These are phyloP conservation scores for Colletotrichum nymphaeae DNA, from an alignment of 2,329 filamentous ascomycete genomes.

Conservation along the genomic window DNA sequence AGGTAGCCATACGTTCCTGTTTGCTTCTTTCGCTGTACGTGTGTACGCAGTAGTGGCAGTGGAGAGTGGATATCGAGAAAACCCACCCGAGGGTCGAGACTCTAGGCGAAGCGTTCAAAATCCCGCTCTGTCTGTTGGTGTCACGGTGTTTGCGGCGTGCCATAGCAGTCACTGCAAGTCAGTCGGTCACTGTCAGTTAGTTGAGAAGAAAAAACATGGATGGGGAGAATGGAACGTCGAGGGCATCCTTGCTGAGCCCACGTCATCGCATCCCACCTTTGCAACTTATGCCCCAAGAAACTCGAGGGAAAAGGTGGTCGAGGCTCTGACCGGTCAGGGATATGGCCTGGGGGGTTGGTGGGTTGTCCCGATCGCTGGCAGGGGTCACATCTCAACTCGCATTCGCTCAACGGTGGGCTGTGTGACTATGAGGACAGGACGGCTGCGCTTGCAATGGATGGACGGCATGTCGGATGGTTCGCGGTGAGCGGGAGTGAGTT, in stretches of 20 bases:
- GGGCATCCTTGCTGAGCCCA: conserved; percentile 15
- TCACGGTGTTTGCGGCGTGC: not conserved
- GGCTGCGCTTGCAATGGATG: not conserved
- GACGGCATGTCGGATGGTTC: not conserved
- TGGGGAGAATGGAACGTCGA: not conserved
- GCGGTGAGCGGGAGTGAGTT: not conserved
- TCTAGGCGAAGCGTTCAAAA: conserved; percentile 4
- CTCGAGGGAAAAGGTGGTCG: not conserved
- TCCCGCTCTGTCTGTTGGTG: not conserved
- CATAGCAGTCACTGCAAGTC: not conserved
- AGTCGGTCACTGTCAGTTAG: not conserved
- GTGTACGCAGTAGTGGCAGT: not conserved
- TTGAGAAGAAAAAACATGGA: conserved; percentile 4
- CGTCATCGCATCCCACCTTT: conserved; percentile 28
- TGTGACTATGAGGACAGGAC: not conserved
- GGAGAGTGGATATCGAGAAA: not conserved
- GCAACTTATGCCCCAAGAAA: not conserved
- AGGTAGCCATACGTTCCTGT: not conserved
- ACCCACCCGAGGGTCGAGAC: not conserved
- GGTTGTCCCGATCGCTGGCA: not conserved
- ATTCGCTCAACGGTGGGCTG: not conserved
- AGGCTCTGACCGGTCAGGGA: conserved; percentile 10
- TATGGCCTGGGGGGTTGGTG: not conserved
- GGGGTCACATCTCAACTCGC: not conserved
- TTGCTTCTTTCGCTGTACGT: not conserved